These are phyloP conservation scores for Dujonia santamariae DNA, from an alignment of 1,139 yeast genomes.

Conservation along the genomic window DNA sequence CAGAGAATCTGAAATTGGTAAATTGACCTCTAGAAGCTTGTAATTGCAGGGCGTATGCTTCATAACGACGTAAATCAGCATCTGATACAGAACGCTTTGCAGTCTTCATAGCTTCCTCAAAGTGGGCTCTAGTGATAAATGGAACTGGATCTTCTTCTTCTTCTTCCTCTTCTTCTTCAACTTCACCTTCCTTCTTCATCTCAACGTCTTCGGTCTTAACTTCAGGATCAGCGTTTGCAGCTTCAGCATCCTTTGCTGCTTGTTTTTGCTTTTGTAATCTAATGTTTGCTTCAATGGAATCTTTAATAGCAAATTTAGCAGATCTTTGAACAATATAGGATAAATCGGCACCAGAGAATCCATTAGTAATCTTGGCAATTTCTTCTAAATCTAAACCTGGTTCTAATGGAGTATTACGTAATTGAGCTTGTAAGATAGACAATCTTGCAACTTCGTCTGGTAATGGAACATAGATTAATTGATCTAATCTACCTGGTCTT, in stretches of 20 bases:
- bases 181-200: slow-evolving; percentile 37
- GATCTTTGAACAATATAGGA: slow-evolving; percentile 96
- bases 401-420: slow-evolving; percentile 97
- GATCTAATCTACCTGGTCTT: slow-evolving; percentile 99
- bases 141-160: slow-evolving; percentile 92
- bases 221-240: slow-evolving; percentile 22
- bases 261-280: slow-evolving; percentile 54
- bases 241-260: slow-evolving; percentile 33
- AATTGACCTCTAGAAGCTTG: slow-evolving; percentile 94
- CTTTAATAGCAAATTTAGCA: slow-evolving; percentile 98
- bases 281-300: slow-evolving; percentile 85
- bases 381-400: slow-evolving; percentile 89
- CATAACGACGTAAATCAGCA: slow-evolving; percentile 97
- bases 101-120: slow-evolving; percentile 99
- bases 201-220: slow-evolving; percentile 56
- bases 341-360: slow-evolving; percentile 99
- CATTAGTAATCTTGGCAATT: slow-evolving; percentile 90
- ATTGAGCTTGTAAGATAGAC: slow-evolving; percentile 91
- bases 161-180: slow-evolving; percentile 43
- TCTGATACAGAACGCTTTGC: slow-evolving; percentile 97
- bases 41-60: slow-evolving; percentile 96
- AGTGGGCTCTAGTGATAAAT: slow-evolving; percentile 85
- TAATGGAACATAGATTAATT: slow-evolving; percentile 95
- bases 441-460: slow-evolving; percentile 95
- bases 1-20: slow-evolving; percentile 70